Percentiles rank a stretch among this genome's conserved stretches.
phyloP scores from a whole-genome alignment of 2,329 filamentous ascomycete species.

The Scortechinia acanthostroma region DNA sequence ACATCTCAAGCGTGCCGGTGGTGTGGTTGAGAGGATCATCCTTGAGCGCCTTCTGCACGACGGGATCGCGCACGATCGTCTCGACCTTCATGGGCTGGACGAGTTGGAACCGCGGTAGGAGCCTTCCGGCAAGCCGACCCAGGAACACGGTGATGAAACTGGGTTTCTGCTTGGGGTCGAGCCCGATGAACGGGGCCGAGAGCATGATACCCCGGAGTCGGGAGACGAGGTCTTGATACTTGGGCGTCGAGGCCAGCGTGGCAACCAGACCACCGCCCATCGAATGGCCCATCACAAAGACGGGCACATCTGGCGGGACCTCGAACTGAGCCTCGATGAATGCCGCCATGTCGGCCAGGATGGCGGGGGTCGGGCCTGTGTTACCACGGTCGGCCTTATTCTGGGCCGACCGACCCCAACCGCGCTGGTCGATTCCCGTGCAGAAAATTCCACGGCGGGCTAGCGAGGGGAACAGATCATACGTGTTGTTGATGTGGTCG shows the following conservation, averaged over 20 bases:
- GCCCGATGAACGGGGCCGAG: conserved; percentile 73
- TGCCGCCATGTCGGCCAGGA: conserved; percentile 72
- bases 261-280: conserved; percentile 82
- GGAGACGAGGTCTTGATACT: conserved; percentile 43
- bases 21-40: conserved; percentile 72
- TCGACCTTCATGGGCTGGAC: conserved; percentile 56
- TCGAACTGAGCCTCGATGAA: conserved; percentile 54
- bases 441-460: conserved; percentile 68
- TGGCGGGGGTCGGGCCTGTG: conserved; percentile 66
- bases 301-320: conserved; percentile 39
- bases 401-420: conserved; percentile 73
- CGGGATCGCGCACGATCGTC: conserved; percentile 61
- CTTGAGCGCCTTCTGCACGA: conserved; percentile 48
- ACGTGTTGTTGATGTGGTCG: conserved; percentile 76
- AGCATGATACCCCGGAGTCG: conserved; percentile 68
- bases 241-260: conserved; percentile 41
- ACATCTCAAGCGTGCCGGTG: conserved; percentile 76
- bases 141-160: conserved; percentile 51
- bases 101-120: conserved; percentile 65
- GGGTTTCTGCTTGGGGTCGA: conserved; percentile 61
- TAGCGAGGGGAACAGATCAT: conserved; percentile 65
- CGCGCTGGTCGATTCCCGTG: conserved; percentile 75
- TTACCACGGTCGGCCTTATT: conserved; percentile 57
- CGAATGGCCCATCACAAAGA: conserved; percentile 84
- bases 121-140: conserved; percentile 59